Base-by-base conservation (phyloP, 306 rosid species). In the Pachyrhizus erosus region DNA sequence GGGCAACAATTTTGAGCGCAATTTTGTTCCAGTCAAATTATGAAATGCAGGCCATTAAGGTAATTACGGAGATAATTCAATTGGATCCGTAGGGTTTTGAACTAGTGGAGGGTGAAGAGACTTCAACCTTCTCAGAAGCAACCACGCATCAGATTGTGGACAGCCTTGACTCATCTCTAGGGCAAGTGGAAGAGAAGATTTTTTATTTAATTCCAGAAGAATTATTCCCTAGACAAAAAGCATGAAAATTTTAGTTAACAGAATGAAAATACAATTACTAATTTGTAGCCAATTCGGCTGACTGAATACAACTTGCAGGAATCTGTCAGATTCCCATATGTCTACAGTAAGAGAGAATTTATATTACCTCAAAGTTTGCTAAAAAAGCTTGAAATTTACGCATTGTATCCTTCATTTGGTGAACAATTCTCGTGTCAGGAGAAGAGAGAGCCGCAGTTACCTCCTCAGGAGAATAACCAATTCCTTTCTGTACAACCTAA, bases 151-250 rank as follows among this genome's bases (percentile, higher is more conserved):
- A 75, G 97, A 88, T 58, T 74, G 83, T 33, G 83, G 79, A 85
- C 93, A 93, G 18, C 99, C 98, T 90, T 89, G 90, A 57, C 66
- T 82, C 96, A 96, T 92, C 82, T 92, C 98, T 27, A 92, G 80
- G 46, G 90, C 94, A 75, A 91, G 58, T 43, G 99, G 98, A 82
- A 88, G 81, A 45, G 84, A 65, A 73, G 84, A 83, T 33, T 66
- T 75, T 66, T 73, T 78, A 79, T 85, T 93, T 67, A 93, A 87
- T 80, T 96, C 94, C 49, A 93, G 70, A 72, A 86, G 91, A 83
- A 96, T 89, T 84, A 85, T 81, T 58, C 99, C 99, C 99, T 96
- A 73, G 34, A 80, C 54, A 67, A 52, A 76, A 80, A 62, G 24
- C 54, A 79, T 29, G 23, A 64, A 60, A 37, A 60, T 26, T 82